These are phyloP conservation scores for Fraxinus platypoda DNA, from an alignment of 305 asterid species.

Conservation along the genomic window DNA sequence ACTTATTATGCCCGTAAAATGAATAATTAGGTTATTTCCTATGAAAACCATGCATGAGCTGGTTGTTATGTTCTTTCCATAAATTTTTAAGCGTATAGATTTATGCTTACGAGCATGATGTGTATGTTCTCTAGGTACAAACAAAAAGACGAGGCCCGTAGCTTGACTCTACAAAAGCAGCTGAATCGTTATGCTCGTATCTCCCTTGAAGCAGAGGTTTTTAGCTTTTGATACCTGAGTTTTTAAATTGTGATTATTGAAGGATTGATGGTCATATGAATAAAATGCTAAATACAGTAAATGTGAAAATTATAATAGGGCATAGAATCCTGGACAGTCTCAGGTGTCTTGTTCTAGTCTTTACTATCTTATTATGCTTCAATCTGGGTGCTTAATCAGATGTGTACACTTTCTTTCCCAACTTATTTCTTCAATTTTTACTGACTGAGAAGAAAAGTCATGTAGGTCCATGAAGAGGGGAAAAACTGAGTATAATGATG, in stretches of 20 bases:
- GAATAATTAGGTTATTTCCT: conserved; percentile 3
- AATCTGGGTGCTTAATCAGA: not conserved
- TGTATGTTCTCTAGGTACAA: conserved; percentile 59
- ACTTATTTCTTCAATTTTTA: not conserved
- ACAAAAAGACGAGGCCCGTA: conserved; percentile 60
- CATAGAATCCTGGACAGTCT: not conserved
- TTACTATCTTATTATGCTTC: not conserved
- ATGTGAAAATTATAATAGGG: not conserved
- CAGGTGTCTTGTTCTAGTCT: not conserved
- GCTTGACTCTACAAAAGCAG: conserved; percentile 62
- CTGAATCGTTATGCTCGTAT: conserved; percentile 76
- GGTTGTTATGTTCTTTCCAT: not conserved
- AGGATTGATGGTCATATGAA: conserved; percentile 9
- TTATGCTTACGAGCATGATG: conserved; percentile 22
- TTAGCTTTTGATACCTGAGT: conserved; percentile 8
- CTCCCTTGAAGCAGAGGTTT: conserved; percentile 87
- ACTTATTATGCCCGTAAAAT: not conserved
- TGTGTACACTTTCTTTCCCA: not conserved
- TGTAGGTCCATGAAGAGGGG: not conserved
- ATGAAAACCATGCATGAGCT: not conserved
- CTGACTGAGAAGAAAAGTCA: not conserved
- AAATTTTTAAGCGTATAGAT: conserved; percentile 16
- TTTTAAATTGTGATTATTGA: not conserved
- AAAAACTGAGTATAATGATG: not conserved
- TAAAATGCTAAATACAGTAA: not conserved